These are phyloP conservation scores for Penicillium samsonianum DNA, from an alignment of 495 filamentous ascomycete species.

Conservation along the genomic window DNA sequence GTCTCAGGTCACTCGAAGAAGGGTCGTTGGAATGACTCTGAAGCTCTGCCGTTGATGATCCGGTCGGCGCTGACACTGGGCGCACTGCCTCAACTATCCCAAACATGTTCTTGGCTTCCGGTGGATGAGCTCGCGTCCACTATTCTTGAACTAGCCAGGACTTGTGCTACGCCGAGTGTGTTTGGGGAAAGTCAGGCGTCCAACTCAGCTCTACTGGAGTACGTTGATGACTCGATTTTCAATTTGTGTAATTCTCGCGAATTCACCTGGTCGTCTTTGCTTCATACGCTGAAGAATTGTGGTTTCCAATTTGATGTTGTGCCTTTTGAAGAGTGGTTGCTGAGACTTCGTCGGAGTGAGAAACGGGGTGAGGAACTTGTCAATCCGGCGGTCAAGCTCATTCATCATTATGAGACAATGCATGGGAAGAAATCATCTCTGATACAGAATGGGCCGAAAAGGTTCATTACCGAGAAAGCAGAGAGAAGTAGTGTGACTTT, in stretches of 20 bases:
- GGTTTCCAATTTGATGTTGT: slow-evolving; percentile 51
- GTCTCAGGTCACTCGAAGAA: slow-evolving; percentile 54
- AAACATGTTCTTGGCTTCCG: slow-evolving; percentile 54
- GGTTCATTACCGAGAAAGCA: slow-evolving; percentile 37
- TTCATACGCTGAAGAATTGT: slow-evolving; percentile 44
- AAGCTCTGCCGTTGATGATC: slow-evolving; percentile 59
- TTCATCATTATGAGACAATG: slow-evolving; percentile 53
- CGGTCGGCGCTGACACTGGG: slow-evolving; percentile 51
- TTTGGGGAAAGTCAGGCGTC: background rate
- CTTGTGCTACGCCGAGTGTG: slow-evolving; percentile 20
- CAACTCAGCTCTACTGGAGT: background rate
- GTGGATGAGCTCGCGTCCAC: slow-evolving; percentile 54
- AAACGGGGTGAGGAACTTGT: slow-evolving; percentile 43
- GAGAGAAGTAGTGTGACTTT: slow-evolving; percentile 40
- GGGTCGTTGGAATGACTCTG: slow-evolving; percentile 61
- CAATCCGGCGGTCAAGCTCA: slow-evolving; percentile 62
- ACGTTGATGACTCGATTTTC: slow-evolving; percentile 45
- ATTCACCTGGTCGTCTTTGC: slow-evolving; percentile 56
- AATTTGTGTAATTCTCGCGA: slow-evolving; percentile 52
- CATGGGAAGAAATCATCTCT: slow-evolving; percentile 17
- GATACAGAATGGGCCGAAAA: slow-evolving; percentile 7
- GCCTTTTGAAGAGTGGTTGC: slow-evolving; percentile 50
- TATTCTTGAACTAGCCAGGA: slow-evolving; percentile 49
- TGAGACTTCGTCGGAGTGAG: slow-evolving; percentile 45
- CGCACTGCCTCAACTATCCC: slow-evolving; percentile 50